Base-by-base conservation (phyloP, 148 eudicot species). In the Nepenthes mirabilis region DNA sequence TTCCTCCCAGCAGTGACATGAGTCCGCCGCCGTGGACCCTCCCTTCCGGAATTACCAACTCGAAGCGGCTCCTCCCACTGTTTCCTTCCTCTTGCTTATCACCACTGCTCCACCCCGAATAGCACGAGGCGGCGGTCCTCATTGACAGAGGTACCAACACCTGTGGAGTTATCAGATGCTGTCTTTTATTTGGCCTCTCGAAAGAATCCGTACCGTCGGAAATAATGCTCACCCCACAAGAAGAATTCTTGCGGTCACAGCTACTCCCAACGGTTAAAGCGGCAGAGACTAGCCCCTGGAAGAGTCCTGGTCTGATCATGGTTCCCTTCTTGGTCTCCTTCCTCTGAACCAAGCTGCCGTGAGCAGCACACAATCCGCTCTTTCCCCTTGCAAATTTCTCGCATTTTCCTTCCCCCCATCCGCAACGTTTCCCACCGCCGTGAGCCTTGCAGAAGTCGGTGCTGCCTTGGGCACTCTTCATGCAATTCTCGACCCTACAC, bases 1-100 rank as follows among this genome's bases (percentile, higher is more conserved):
- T 75, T 43, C 98, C 96, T 11, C 83, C 85, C 1, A 93, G 81
- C 67, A 88, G 69, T 2, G 93, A 83, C 83, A 91, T 72, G 32
- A 91, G 76, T 9, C 90, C 97, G 47, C 97, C 97, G 11, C 96
- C 96, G 50, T 91, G 97, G 32, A 91, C 97, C 69, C 97, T 81
- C 34, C 95, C 97, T 62, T 90, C 97, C 1, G 95, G 75, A 23
- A 86, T 59, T 11, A 66, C 55, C 14, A 78, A 73, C 35, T 65
- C 78, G 13, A 67, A 62, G 50, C 65, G 62, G 36, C 68, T 51
- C 36, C 63, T 47, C 10, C 66, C 59, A 33, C 12, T 52, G 36
- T 66, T 65, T 9, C 37, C 68, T 37, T 57, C 72, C 58, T 32
- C 36, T 55, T 57, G 76, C 12, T 78, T 73, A 55, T 67, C 77